Base-by-base conservation (phyloP, 106 monocot species). In the Dioscorea zingiberensis region DNA sequence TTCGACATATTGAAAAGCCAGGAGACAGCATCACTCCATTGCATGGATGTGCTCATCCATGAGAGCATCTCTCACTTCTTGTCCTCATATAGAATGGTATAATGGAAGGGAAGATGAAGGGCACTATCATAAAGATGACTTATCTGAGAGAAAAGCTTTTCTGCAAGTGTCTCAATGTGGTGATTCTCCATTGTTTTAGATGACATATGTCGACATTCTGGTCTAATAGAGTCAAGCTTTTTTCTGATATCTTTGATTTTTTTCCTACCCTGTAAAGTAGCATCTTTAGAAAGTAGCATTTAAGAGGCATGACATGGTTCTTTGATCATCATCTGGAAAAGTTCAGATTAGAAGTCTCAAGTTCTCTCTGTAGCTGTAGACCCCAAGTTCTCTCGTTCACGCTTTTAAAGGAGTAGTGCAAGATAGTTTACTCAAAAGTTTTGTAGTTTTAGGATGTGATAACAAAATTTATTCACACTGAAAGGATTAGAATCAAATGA, bases 351-450 rank as follows among this genome's bases (percentile, higher is more conserved):
- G 8, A 48, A 48, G 48, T 48, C 64, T n/a, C 26, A 8, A 64
- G 25, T 27, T 64, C 64, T 64, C 48, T 23, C 47, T 64, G 64
- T 64, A 7, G 24, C 14, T 26, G 23, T 48, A 48, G 64, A n/a
- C 23, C 24, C 25, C 64, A 14, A 13, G 51, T 13, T 51, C 46
- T 47, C 46, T 47, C n/a, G n/a, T n/a, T n/a, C n/a, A n/a, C n/a
- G n/a, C n/a, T n/a, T n/a, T n/a, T n/a, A n/a, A n/a, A n/a, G n/a
- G n/a, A n/a, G n/a, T n/a, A n/a, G n/a, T n/a, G n/a, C n/a, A n/a
- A n/a, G n/a, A n/a, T n/a, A n/a, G n/a, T n/a, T n/a, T n/a, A n/a
- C n/a, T n/a, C n/a, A n/a, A n/a, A n/a, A n/a, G n/a, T n/a, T n/a
- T n/a, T n/a, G n/a, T 6, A 38, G 38, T 38, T 38, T 38, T 38